A percentile compares a stretch with the other conserved stretches of the same genome.
phyloP scores from a whole-genome alignment of 2,329 filamentous ascomycete genomes.

The Curvularia sp. region DNA sequence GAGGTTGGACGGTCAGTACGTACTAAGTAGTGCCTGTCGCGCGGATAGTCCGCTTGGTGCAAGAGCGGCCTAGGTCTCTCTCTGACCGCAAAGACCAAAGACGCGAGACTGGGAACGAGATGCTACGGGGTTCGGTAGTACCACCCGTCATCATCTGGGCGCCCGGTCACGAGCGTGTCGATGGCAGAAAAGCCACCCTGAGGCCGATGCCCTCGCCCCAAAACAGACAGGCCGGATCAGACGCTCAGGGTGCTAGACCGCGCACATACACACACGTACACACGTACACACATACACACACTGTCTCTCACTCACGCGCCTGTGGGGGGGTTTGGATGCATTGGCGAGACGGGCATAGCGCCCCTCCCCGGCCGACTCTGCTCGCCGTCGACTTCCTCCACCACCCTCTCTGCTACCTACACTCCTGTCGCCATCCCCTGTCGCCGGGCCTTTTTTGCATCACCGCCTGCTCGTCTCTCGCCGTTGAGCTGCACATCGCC shows the following conservation, averaged over 20 bases:
- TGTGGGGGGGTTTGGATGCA: conserved; percentile 30
- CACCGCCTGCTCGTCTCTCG: too few relatives aligned
- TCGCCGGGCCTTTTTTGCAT: too few relatives aligned
- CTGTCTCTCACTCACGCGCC: too few relatives aligned
- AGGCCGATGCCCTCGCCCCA: background rate
- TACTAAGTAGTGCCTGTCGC: conserved; percentile 14
- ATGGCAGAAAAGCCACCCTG: background rate
- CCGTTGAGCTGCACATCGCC: too few relatives aligned
- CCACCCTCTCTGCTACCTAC: too few relatives aligned
- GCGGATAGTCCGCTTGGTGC: conserved; percentile 21
- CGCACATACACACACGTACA: too few relatives aligned
- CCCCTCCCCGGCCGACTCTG: background rate
- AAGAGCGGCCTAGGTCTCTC: conserved; percentile 30
- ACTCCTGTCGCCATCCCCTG: too few relatives aligned
- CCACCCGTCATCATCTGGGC: conserved; percentile 7
- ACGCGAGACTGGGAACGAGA: conserved; percentile 7
- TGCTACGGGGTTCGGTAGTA: conserved; percentile 21
- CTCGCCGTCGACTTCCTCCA: background rate
- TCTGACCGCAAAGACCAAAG: conserved; percentile 12
- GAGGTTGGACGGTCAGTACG: conserved; percentile 3
- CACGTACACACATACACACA: too few relatives aligned
- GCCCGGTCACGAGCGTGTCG: conserved; percentile 24
- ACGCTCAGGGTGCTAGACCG: background rate
- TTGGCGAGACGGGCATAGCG: conserved; percentile 5
- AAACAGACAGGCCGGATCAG: background rate